A percentile compares a stretch with the other conserved stretches of the same genome.
These are phyloP conservation scores for Scortechinia acanthostroma DNA, from an alignment of 2,329 filamentous ascomycete genomes.

Conservation along the genomic window DNA sequence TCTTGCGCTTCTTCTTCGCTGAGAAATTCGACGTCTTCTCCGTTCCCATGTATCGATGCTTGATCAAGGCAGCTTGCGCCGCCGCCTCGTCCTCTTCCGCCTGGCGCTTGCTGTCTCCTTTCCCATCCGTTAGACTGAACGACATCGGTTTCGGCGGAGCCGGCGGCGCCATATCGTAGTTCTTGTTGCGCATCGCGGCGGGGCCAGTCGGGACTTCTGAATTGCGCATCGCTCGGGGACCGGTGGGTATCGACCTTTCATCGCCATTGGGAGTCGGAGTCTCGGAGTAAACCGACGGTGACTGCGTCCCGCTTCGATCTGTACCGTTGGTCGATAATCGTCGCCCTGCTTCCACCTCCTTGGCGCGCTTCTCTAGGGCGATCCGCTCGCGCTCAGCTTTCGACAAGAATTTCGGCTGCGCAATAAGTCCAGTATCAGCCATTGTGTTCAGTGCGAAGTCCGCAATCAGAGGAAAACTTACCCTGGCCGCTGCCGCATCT, in stretches of 20 bases:
- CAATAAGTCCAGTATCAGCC: not conserved
- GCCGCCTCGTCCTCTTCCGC: constrained; percentile 65
- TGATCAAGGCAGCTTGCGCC: constrained; percentile 37
- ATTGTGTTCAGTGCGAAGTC: not conserved
- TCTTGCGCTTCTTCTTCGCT: constrained; percentile 87
- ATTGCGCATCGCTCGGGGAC: constrained; percentile 2
- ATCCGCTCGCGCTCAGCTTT: not conserved
- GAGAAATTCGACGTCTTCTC: constrained; percentile 80
- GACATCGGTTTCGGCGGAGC: not conserved
- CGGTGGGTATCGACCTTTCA: not conserved
- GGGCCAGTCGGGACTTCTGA: not conserved
- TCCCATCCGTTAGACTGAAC: constrained; percentile 11
- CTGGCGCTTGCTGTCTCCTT: constrained; percentile 30
- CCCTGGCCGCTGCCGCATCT: constrained; percentile 64
- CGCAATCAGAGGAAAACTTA: not conserved
- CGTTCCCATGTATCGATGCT: constrained; percentile 83
- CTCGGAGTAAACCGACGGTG: not conserved
- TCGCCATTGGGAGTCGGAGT: not conserved
- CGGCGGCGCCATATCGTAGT: not conserved
- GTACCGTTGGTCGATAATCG: not conserved
- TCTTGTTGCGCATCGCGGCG: not conserved
- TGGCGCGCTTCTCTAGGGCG: not conserved
- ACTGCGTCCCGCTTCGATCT: not conserved
- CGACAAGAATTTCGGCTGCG: constrained; percentile 1
- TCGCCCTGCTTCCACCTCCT: not conserved